Conservation (phyloP, 2,329 filamentous ascomycete species). For the Cytospora paraplurivora region DNA sequence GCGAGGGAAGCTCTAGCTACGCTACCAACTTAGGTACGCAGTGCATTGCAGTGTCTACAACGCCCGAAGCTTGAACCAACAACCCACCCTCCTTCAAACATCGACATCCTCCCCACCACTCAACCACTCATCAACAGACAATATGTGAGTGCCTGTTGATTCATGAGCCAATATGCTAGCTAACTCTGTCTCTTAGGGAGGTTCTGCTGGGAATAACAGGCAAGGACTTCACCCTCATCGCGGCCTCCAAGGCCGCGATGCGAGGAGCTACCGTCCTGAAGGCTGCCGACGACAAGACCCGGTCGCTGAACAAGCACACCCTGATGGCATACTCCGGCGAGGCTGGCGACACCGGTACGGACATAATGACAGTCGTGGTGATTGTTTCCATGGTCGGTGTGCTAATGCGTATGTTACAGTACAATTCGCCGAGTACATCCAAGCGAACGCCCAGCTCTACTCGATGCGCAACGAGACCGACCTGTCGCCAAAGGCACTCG, state of each 20-base stretch:
- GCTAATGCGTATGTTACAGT: conserved; percentile 54
- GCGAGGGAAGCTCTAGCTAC: conserved; percentile 27
- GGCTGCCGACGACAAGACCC: conserved; percentile 93
- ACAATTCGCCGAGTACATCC: conserved; percentile 98
- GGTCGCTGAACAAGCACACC: conserved; percentile 87
- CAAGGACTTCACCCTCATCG: conserved; percentile 98
- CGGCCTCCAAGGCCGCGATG: conserved; percentile 97
- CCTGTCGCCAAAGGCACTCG: conserved; percentile 83
- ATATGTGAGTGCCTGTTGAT: conserved; percentile 28
- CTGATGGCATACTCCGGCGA: conserved; percentile 95
- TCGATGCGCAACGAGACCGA: conserved; percentile 97
- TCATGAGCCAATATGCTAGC: neutral
- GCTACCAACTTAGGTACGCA: conserved; percentile 12
- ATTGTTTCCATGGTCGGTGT: conserved; percentile 26
- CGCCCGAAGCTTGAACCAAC: conserved; percentile 14
- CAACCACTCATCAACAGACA: conserved; percentile 15
- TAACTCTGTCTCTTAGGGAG: conserved; percentile 65
- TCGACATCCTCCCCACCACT: neutral
- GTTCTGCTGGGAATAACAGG: conserved; percentile 96
- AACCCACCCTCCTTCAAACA: conserved; percentile 16
- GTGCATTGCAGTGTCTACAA: conserved; percentile 8
- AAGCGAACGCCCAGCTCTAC: conserved; percentile 97
- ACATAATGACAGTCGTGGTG: neutral
- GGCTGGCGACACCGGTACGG: conserved; percentile 86
- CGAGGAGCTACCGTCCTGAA: conserved; percentile 96